Evolutionary conservation across 169 alveolate species (phyloP), one percentile per base, ranked within the genome.

Genomic region (Eimeria tenella): DNA sequence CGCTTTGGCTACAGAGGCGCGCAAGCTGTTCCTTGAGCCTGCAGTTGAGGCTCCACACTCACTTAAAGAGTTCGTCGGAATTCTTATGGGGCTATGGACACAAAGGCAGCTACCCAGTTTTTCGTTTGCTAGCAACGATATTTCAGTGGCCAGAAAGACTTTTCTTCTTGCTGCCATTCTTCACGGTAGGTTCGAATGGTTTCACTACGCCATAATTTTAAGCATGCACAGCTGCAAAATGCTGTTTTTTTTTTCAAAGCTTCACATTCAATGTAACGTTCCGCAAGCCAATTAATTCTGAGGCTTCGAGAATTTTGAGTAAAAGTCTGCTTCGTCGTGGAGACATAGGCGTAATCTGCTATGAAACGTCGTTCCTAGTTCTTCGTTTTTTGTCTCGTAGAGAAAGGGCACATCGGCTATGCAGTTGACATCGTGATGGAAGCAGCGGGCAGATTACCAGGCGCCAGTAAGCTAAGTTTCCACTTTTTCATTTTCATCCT

Each of bases 11-110:
- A n/a, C 49, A 17, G 77, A 68, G 31, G 11, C n/a, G 11, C 11
- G 77, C 42, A 68, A 68, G 77, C 11, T 8, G 77, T 68, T 68
- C n/a, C 77, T 68, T n/a, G 77, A 15, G n/a, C 77, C 77, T 10
- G 31, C 11, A 13, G 31, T 68, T 13, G 77, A 13, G 49, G 77
- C 77, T 7, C 77, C 77, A 68, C 9, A 13, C 13, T 68, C n/a
- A 15, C 77, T 68, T 3, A 68, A 68, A 23, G 42, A 17, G 9
- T 8, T 68, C 13, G 9, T 23, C 49, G 31, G 77, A 1, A 23
- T 13, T 8, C n/a, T 68, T 15, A 15, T 68, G n/a, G 77, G 49
- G 49, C 31, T 68, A 10, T 68, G 77, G 77, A 17, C 77, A n/a
- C 77, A 68, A 68, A 68, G 31, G 77, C n/a, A 68, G 42, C 42